Conservation (phyloP, 2,329 filamentous ascomycete genomes). For the Penicillium hordei region DNA sequence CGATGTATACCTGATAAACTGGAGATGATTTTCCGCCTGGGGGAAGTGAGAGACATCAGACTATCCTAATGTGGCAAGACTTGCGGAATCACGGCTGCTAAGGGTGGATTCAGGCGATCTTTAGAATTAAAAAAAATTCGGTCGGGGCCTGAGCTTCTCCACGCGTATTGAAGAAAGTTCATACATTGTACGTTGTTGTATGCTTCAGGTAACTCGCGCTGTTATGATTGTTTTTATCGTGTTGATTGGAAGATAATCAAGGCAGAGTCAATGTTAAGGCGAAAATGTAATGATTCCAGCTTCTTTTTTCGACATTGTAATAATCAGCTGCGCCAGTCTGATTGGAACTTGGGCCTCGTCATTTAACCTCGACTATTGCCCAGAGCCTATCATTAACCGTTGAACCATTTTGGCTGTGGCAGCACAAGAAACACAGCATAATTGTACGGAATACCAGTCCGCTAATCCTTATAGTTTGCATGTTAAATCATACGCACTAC, state of each 20-base stretch:
- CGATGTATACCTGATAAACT: background rate
- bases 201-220: constrained; percentile 12
- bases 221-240: constrained; percentile 9
- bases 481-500: background rate
- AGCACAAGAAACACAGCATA: constrained; percentile 2
- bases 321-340: constrained; percentile 6
- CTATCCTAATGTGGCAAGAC: constrained; percentile 15
- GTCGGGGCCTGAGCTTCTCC: constrained; percentile 1
- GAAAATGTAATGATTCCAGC: background rate
- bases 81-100: constrained; percentile 11
- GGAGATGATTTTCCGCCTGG: background rate
- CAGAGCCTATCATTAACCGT: constrained; percentile 5
- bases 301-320: background rate
- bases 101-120: constrained; percentile 13
- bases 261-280: background rate
- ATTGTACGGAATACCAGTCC: background rate
- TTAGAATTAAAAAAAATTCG: constrained; percentile 7
- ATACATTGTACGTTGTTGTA: constrained; percentile 17
- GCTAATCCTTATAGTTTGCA: background rate
- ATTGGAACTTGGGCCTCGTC: constrained; percentile 13
- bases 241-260: background rate
- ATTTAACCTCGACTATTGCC: constrained; percentile 3
- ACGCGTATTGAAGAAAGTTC: background rate
- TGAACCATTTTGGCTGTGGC: constrained; percentile 1
- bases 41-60: background rate